Conservation (phyloP, 768 basidiomycete species). For the Rhodocollybia butyracea region DNA sequence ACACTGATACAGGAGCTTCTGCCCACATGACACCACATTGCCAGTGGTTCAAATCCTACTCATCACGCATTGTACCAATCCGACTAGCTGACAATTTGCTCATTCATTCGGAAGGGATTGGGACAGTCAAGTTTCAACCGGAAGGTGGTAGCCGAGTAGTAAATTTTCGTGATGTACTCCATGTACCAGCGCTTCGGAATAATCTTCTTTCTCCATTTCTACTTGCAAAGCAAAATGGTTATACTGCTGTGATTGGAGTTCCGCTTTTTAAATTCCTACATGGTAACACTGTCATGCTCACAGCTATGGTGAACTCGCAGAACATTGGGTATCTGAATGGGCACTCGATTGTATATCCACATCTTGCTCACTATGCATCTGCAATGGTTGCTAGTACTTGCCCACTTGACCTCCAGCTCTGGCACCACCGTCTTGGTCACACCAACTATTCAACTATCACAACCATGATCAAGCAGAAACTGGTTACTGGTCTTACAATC, state of each 20-base stretch:
- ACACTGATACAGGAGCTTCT: too few relatives aligned
- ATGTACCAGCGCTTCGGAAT: too few relatives aligned
- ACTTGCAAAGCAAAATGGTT: neutral
- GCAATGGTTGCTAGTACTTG: conserved; percentile 5
- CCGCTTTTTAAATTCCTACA: neutral
- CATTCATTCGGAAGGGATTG: too few relatives aligned
- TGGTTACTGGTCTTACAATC: conserved; percentile 16
- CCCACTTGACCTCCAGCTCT: conserved; percentile 13
- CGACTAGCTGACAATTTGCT: too few relatives aligned
- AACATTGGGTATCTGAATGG: conserved; percentile 15
- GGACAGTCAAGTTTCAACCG: too few relatives aligned
- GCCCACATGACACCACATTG: too few relatives aligned
- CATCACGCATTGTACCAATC: too few relatives aligned
- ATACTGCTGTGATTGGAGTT: too few relatives aligned
- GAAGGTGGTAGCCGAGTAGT: too few relatives aligned
- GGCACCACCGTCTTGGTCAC: conserved; percentile 20
- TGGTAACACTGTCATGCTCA: conserved; percentile 4
- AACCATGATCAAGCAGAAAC: conserved; percentile 3
- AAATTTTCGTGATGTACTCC: too few relatives aligned
- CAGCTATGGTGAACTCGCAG: conserved; percentile 15
- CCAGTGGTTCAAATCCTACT: too few relatives aligned
- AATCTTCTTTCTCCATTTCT: too few relatives aligned
- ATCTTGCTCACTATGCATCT: neutral
- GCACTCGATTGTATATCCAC: neutral
- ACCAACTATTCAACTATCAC: conserved; percentile 11